A percentile compares a stretch with the other conserved stretches of the same genome.
Evolutionary conservation across 192 early-diverging fungal species (phyloP).

Genomic region (Lobosporangium transversale): DNA sequence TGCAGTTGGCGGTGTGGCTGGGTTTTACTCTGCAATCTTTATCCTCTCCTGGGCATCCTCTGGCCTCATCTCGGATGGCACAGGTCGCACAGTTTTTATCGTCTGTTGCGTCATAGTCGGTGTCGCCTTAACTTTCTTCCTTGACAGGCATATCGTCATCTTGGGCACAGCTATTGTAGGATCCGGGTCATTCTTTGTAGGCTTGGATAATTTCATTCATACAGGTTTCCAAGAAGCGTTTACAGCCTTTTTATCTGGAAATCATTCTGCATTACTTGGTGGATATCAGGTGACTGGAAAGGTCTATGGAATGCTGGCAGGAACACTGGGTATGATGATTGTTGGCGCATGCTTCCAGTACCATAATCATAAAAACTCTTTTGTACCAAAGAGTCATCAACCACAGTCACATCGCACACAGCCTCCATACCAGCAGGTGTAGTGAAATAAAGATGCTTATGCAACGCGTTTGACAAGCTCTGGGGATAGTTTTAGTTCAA

Average conservation of each 20-base stretch:
- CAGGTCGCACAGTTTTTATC: slow-evolving; percentile 76
- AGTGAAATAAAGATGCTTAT: no score
- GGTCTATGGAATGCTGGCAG: slow-evolving; percentile 78
- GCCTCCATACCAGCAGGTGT: no score
- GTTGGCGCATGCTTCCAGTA: slow-evolving; percentile 77
- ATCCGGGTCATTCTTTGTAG: slow-evolving; percentile 77
- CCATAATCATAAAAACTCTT: slow-evolving; percentile 56
- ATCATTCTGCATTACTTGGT: slow-evolving; percentile 38
- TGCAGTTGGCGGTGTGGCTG: slow-evolving; percentile 78
- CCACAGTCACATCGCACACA: no score
- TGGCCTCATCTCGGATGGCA: slow-evolving; percentile 67
- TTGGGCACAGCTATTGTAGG: slow-evolving; percentile 79
- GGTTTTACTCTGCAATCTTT: slow-evolving; percentile 77
- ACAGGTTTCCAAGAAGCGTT: slow-evolving; percentile 78
- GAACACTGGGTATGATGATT: slow-evolving; percentile 67
- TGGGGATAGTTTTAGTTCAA: no score
- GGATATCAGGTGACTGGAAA: slow-evolving; percentile 62
- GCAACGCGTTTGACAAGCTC: no score
- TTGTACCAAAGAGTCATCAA: slow-evolving; percentile 25
- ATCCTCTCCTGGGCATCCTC: slow-evolving; percentile 68
- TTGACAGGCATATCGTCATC: slow-evolving; percentile 73
- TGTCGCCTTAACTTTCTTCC: slow-evolving; percentile 66
- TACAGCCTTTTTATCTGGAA: slow-evolving; percentile 57
- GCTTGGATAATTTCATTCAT: slow-evolving; percentile 80
- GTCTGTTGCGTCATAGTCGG: slow-evolving; percentile 65